These are phyloP conservation scores for Aspergillus oerlinghausenensis DNA, from an alignment of 2,329 filamentous ascomycete species.

Conservation along the genomic window DNA sequence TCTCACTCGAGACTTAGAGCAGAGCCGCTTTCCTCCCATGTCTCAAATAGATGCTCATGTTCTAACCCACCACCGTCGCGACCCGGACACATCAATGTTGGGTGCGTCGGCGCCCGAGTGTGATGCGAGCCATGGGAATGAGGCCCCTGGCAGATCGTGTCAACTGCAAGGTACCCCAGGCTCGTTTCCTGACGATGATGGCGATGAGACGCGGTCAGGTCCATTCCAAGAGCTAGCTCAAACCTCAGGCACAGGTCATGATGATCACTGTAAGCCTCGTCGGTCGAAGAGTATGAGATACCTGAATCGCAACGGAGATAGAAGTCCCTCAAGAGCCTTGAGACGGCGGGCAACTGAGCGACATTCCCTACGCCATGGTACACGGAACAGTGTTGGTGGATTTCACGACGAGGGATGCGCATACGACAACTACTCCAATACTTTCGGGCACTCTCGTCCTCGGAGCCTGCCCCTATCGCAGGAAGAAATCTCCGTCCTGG, in stretches of 20 bases:
- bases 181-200: slow-evolving; percentile 12
- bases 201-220: not conserved
- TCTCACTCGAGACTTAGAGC: slow-evolving; percentile 20
- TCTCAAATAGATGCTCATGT: slow-evolving; percentile 36
- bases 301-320: slow-evolving; percentile 1
- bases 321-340: slow-evolving; percentile 3
- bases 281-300: slow-evolving; percentile 25
- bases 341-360: slow-evolving; percentile 29
- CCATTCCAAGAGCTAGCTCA: not conserved
- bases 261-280: slow-evolving; percentile 7
- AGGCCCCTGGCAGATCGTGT: not conserved
- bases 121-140: not conserved
- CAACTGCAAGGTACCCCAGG: slow-evolving; percentile 1
- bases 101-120: not conserved
- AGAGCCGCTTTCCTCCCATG: slow-evolving; percentile 32
- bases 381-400: not conserved
- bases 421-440: not conserved
- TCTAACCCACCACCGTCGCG: slow-evolving; percentile 19
- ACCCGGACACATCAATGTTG: not conserved
- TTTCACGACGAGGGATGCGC: slow-evolving; percentile 1
- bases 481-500: not conserved
- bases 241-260: no score
- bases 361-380: slow-evolving; percentile 12
- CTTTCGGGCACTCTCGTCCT: not conserved
- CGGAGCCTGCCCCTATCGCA: not conserved